Evolutionary conservation across 371 early-diverging fungal species (phyloP).

Genomic region (Cladochytrium tenue): DNA sequence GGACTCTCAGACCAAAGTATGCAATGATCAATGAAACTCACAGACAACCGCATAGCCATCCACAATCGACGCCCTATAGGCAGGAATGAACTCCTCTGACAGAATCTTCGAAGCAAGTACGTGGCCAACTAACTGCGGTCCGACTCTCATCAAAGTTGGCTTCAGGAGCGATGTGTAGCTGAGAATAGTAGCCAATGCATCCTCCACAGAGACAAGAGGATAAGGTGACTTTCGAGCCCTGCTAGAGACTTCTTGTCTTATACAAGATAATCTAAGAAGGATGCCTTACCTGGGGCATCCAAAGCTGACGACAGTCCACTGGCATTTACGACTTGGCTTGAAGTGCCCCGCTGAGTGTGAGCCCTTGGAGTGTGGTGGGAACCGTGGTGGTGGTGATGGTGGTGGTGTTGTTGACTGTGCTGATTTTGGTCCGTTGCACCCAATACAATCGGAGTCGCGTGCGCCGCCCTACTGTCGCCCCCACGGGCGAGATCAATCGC

Average conservation of each 20-base stretch:
- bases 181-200: conserved; percentile 65
- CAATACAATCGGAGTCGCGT: conserved; percentile 9
- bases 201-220: conserved; percentile 71
- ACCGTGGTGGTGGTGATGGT: conserved; percentile 47
- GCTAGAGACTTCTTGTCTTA: conserved; percentile 47
- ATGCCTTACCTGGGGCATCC: conserved; percentile 13
- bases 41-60: conserved; percentile 92
- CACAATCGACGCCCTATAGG: conserved; percentile 81
- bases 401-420: conserved; percentile 12
- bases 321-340: too few species aligned
- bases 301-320: too few species aligned
- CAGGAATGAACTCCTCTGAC: conserved; percentile 78
- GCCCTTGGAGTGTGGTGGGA: conserved; percentile 41
- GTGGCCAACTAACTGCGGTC: conserved; percentile 52
- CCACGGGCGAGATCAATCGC: conserved; percentile 73
- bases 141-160: conserved; percentile 37
- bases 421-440: neutral
- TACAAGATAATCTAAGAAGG: neutral
- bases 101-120: conserved; percentile 76
- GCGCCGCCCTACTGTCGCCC: conserved; percentile 39
- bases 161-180: conserved; percentile 39
- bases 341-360: conserved; percentile 52
- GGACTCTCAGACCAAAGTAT: neutral
- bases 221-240: conserved; percentile 80
- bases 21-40: conserved; percentile 30